Conservation (phyloP, 768 basidiomycete genomes). For the Jaapia argillacea region DNA sequence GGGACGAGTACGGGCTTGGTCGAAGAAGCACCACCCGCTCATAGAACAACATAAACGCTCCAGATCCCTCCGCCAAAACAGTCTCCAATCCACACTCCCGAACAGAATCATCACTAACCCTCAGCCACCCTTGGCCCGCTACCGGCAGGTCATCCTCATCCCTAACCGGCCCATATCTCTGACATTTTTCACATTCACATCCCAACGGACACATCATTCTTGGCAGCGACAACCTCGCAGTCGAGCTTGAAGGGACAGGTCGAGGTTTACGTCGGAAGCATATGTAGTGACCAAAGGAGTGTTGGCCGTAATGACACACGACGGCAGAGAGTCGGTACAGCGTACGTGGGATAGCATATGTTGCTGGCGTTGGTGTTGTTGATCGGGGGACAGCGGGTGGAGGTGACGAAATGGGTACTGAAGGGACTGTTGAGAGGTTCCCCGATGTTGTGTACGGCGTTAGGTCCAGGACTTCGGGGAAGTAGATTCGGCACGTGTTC, state of each 20-base stretch:
- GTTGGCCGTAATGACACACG: constrained; percentile 89
- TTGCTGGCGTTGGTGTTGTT: constrained; percentile 46
- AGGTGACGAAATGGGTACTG: constrained; percentile 60
- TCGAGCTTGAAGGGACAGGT: constrained; percentile 25
- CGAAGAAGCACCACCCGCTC: constrained; percentile 44
- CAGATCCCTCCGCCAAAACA: constrained; percentile 68
- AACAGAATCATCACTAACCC: constrained; percentile 82
- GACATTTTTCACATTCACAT: constrained; percentile 38
- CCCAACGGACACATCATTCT: constrained; percentile 30
- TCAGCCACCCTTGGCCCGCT: constrained; percentile 69
- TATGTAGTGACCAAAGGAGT: constrained; percentile 92
- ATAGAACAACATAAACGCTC: constrained; percentile 90
- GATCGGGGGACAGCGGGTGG: constrained; percentile 33
- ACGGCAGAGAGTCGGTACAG: constrained; percentile 79
- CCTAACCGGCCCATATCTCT: constrained; percentile 43
- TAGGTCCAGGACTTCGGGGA: constrained; percentile 84
- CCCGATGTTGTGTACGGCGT: constrained; percentile 83
- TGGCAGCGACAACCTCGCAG: constrained; percentile 29
- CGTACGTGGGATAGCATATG: constrained; percentile 43
- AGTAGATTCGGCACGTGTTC: constrained; percentile 72
- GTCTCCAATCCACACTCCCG: constrained; percentile 64
- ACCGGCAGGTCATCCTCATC: constrained; percentile 36
- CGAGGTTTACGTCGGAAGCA: constrained; percentile 81
- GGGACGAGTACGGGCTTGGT: not conserved
- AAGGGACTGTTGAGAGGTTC: constrained; percentile 59